Evolutionary conservation across 2,329 filamentous ascomycete species (phyloP).

Genomic region (Pseudocercospora cruenta): DNA sequence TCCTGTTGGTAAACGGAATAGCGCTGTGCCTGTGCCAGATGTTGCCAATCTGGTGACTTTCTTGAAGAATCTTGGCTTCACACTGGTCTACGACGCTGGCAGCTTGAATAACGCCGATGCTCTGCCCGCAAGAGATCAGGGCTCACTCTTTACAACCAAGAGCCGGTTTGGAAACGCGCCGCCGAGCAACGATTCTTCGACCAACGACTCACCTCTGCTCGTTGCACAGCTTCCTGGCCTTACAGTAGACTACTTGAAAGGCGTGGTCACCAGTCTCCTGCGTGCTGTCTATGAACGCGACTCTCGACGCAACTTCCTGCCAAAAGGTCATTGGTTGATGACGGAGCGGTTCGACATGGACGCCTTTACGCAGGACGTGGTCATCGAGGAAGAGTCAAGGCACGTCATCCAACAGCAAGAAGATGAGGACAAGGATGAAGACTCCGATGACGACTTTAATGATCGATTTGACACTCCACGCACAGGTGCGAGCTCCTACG

Average conservation of each 20-base stretch:
- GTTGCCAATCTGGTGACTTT: constrained; percentile 77
- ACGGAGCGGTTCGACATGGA: constrained; percentile 82
- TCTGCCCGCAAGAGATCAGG: constrained; percentile 21
- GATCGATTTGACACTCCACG: constrained; percentile 1
- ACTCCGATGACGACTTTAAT: constrained; percentile 38
- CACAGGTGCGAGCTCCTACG: constrained; percentile 37
- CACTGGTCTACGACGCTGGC: constrained; percentile 79
- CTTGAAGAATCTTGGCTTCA: constrained; percentile 87
- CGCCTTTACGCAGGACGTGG: constrained; percentile 82
- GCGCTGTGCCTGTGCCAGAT: constrained; percentile 71
- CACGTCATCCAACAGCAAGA: constrained; percentile 69
- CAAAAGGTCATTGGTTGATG: constrained; percentile 91
- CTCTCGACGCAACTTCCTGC: constrained; percentile 82
- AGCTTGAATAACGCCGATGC: constrained; percentile 48
- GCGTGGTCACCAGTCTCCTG: constrained; percentile 76
- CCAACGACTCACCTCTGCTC: constrained; percentile 45
- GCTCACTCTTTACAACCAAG: constrained; percentile 4
- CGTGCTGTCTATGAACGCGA: constrained; percentile 92
- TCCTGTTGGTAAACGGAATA: constrained; percentile 50
- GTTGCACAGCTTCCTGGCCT: constrained; percentile 70
- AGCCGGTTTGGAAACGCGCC: constrained; percentile 14
- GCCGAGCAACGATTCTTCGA: constrained; percentile 10
- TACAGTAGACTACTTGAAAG: constrained; percentile 76
- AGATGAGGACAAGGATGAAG: constrained; percentile 60
- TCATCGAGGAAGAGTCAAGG: constrained; percentile 79